phyloP scores from a whole-genome alignment of 495 filamentous ascomycete genomes.

The Daldinia childiae region DNA sequence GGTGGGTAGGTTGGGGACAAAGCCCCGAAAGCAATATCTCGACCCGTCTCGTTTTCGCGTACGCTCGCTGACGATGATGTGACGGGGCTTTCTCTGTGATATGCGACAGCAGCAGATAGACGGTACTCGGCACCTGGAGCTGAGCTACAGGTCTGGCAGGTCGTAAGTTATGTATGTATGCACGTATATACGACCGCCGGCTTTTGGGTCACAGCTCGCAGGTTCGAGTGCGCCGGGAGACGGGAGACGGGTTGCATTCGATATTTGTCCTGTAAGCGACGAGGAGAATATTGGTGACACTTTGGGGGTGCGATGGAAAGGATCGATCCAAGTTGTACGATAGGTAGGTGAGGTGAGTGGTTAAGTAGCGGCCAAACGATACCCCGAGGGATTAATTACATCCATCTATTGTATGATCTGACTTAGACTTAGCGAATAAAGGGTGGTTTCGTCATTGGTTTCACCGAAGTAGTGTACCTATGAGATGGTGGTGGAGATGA shows the following conservation, averaged over 20 bases:
- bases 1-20: neutral
- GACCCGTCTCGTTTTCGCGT: conserved; percentile 14
- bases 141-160: conserved; percentile 13
- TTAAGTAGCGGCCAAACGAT: conserved; percentile 39
- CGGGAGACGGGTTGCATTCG: conserved; percentile 23
- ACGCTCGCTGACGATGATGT: conserved; percentile 4
- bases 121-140: conserved; percentile 14
- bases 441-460: conserved; percentile 17
- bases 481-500: conserved; percentile 5
- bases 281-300: conserved; percentile 26
- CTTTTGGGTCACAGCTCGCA: neutral
- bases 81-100: conserved; percentile 14
- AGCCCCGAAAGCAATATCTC: conserved; percentile 13
- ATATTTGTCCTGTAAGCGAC: conserved; percentile 26
- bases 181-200: neutral
- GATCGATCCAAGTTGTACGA: conserved; percentile 14
- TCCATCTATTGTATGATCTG: conserved; percentile 4
- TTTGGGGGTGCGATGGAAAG: conserved; percentile 24
- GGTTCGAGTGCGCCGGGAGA: neutral
- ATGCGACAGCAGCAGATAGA: conserved; percentile 11
- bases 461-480: conserved; percentile 7
- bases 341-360: neutral
- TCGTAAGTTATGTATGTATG: conserved; percentile 8
- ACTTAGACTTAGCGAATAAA: conserved; percentile 7
- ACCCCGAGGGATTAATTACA: conserved; percentile 30